phyloP scores from a whole-genome alignment of 768 basidiomycete genomes.

The Trametopsis cervina region DNA sequence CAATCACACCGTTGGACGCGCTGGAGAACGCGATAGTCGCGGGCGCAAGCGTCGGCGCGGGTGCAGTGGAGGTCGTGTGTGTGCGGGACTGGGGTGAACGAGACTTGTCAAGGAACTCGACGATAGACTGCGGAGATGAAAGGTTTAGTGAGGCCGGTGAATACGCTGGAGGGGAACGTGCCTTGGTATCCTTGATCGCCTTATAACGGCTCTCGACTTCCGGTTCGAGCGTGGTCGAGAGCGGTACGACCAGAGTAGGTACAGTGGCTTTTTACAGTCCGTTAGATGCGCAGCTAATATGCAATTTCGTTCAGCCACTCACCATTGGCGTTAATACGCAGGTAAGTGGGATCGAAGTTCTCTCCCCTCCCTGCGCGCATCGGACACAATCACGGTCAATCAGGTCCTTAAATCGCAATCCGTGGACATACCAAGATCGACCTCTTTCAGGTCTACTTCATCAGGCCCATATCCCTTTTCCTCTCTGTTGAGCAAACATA shows the following conservation, averaged over 20 bases:
- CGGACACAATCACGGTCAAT: not conserved
- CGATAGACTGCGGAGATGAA: slow-evolving; percentile 45
- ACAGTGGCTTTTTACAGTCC: slow-evolving; percentile 50
- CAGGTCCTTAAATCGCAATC: not conserved
- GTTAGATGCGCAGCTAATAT: not conserved
- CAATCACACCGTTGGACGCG: slow-evolving; percentile 37
- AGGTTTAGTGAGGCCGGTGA: not conserved
- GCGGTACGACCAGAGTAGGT: slow-evolving; percentile 81
- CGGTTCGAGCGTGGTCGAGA: slow-evolving; percentile 59
- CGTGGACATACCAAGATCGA: slow-evolving; percentile 48
- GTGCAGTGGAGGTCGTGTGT: slow-evolving; percentile 62
- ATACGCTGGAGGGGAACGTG: slow-evolving; percentile 22
- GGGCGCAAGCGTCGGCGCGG: slow-evolving; percentile 70
- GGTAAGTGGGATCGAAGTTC: slow-evolving; percentile 68
- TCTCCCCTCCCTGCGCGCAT: slow-evolving; percentile 57
- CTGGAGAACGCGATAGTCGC: slow-evolving; percentile 69
- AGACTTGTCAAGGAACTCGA: slow-evolving; percentile 80
- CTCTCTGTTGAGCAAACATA: slow-evolving; percentile 23
- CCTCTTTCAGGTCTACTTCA: slow-evolving; percentile 63
- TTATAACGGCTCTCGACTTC: slow-evolving; percentile 78
- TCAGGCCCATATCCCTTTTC: slow-evolving; percentile 85
- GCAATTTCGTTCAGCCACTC: slow-evolving; percentile 7
- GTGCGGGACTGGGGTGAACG: slow-evolving; percentile 62
- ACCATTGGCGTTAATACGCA: slow-evolving; percentile 77
- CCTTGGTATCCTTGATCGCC: slow-evolving; percentile 70